Evolutionary conservation across 495 filamentous ascomycete species (phyloP), one percentile per base, ranked within the genome.

Genomic region (Xylaria curta): DNA sequence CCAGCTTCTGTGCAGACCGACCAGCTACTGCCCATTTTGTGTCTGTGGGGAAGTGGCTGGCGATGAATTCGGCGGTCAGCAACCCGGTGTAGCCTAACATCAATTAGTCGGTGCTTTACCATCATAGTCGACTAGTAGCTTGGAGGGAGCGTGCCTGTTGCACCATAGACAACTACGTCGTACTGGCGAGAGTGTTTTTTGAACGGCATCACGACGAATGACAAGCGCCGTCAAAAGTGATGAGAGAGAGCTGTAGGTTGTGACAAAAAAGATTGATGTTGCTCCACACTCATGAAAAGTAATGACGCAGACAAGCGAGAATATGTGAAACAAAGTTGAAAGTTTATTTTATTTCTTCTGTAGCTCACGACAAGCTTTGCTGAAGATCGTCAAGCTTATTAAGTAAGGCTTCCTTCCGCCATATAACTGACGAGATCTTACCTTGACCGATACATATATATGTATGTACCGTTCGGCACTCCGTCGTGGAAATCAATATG

Each of bases 1-100:
- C 86, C 15, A 98, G 86, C 79, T 97, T 98, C 56, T 82, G 78
- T 31, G 83, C 81, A 9, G 93, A 95, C 36, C 95, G 91, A 21
- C 95, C 95, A 12, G 94, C 93, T 60, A 97, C 83, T 31, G 94
- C 95, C 95, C 95, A 98, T 84, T 89, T 94, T 31, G 97, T 79
- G 78, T 92, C 84, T 9, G 93, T 95, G 1, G 95, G 94, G 2
- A 93, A 86, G 68, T 88, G 81, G 49, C 87, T 87, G 51, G 91
- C 85, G 71, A 97, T 93, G 78, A 96, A 87, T 78, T 97, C 90
- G 53, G 91, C 92, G 46, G 88, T 90, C 36, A 92, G 83, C 74
- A 89, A 90, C 13, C 95, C 95, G 0, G 95, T 98, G 81, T 97
- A 97, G 26, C 95, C 95, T 74, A 89, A 89, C 31, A 73, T 40